Percentiles rank a stretch among this genome's conserved stretches.
Conservation (phyloP, 768 basidiomycete species). For the Termitomyces sp. region DNA sequence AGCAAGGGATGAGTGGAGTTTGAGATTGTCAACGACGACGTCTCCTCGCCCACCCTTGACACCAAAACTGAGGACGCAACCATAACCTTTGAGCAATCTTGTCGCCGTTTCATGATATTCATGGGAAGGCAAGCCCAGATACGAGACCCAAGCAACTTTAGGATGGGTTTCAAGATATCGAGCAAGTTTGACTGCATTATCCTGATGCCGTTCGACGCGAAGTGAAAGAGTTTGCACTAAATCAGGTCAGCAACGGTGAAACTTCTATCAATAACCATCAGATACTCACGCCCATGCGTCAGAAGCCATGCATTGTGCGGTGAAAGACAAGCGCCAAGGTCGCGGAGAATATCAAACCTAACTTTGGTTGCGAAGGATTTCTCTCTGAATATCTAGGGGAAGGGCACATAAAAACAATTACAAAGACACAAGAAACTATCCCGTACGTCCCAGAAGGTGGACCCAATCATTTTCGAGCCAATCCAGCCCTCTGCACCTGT, state of each 20-base stretch:
- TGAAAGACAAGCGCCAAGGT: constrained; percentile 47
- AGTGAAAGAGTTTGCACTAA: constrained; percentile 55
- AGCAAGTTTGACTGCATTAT: constrained; percentile 42
- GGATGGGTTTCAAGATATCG: constrained; percentile 49
- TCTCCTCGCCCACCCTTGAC: constrained; percentile 37
- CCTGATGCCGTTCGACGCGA: constrained; percentile 51
- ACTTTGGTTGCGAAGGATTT: constrained; percentile 15
- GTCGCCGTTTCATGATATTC: constrained; percentile 45
- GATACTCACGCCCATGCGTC: constrained; percentile 35
- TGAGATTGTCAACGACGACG: constrained; percentile 32
- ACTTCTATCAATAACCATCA: background rate
- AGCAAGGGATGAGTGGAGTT: constrained; percentile 30
- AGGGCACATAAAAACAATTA: background rate
- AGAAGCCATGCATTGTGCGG: constrained; percentile 58
- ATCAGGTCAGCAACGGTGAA: background rate
- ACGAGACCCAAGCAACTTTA: constrained; percentile 59
- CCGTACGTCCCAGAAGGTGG: constrained; percentile 14
- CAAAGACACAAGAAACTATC: background rate
- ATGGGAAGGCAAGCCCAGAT: constrained; percentile 52
- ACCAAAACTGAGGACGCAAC: constrained; percentile 63
- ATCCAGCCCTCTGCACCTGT: constrained; percentile 8
- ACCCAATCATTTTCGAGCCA: constrained; percentile 8
- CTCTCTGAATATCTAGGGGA: constrained; percentile 12
- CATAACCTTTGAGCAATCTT: constrained; percentile 39
- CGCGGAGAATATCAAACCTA: constrained; percentile 51